phyloP scores from a whole-genome alignment of 306 rosid species.

The Elaeagnus macrophylla region DNA sequence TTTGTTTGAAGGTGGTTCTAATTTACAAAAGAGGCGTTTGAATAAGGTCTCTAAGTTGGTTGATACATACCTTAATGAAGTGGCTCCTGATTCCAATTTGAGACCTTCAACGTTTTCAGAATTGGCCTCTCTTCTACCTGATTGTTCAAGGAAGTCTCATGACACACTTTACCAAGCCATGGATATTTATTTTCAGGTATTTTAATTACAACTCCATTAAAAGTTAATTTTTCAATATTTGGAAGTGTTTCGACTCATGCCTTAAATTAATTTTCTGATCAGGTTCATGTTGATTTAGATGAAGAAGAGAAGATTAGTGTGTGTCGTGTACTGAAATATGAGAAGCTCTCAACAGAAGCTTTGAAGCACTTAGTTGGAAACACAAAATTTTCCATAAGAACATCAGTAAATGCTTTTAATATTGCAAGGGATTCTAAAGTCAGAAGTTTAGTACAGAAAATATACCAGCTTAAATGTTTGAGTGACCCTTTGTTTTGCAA shows the following conservation, averaged over 20 bases:
- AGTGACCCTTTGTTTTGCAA: no score
- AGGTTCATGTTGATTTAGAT: slow-evolving; percentile 54
- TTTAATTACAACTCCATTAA: not conserved
- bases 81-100: slow-evolving; percentile 58
- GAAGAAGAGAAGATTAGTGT: slow-evolving; percentile 48
- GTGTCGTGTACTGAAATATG: slow-evolving; percentile 46
- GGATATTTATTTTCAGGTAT: slow-evolving; percentile 58
- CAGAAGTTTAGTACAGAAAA: no score
- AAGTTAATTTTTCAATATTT: no score
- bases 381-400: slow-evolving; percentile 44
- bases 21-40: slow-evolving; percentile 14
- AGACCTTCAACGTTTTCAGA: slow-evolving; percentile 44
- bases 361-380: slow-evolving; percentile 41
- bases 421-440: not conserved
- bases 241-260: no score
- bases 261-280: slow-evolving; percentile 15
- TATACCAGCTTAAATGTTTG: no score
- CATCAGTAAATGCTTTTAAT: slow-evolving; percentile 27
- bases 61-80: slow-evolving; percentile 58
- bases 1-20: slow-evolving; percentile 24
- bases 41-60: slow-evolving; percentile 42
- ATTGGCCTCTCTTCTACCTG: slow-evolving; percentile 41
- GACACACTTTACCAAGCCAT: slow-evolving; percentile 37
- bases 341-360: slow-evolving; percentile 48
- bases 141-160: slow-evolving; percentile 52